These are phyloP conservation scores for Erysimum pusillum DNA, from an alignment of 441 rosid genomes.

Conservation along the genomic window DNA sequence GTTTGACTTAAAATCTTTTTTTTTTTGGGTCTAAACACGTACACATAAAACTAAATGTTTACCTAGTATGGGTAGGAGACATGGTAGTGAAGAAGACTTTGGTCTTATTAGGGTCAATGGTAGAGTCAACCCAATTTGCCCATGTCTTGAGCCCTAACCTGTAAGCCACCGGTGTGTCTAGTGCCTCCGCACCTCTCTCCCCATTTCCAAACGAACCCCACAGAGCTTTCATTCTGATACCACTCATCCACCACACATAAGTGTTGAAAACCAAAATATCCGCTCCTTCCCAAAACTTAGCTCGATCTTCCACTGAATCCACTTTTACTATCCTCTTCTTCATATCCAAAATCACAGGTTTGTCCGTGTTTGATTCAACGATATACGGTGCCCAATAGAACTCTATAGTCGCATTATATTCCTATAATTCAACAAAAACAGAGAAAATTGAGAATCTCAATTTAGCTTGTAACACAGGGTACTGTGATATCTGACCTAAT, in stretches of 20 bases:
- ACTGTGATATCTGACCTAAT: constrained; percentile 23
- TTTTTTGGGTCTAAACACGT: not conserved
- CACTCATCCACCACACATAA: constrained; percentile 98
- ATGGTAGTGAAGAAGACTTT: constrained; percentile 88
- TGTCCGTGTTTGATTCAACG: constrained; percentile 77
- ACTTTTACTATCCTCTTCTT: constrained; percentile 80
- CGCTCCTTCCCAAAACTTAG: constrained; percentile 77
- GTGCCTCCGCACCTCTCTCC: constrained; percentile 64
- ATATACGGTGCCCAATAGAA: constrained; percentile 92
- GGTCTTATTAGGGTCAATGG: constrained; percentile 75
- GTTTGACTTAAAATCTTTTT: too few relatives aligned
- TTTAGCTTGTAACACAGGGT: constrained; percentile 27
- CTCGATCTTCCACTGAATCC: constrained; percentile 73
- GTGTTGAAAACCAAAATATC: constrained; percentile 84
- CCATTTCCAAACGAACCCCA: constrained; percentile 95
- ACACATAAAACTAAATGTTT: not conserved
- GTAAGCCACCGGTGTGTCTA: constrained; percentile 80
- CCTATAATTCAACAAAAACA: constrained; percentile 44
- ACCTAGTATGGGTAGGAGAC: constrained; percentile 91
- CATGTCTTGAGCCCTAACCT: constrained; percentile 79
- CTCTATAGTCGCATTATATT: constrained; percentile 76
- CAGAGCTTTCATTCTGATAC: constrained; percentile 66
- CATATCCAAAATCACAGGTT: constrained; percentile 59
- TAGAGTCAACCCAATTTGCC: constrained; percentile 98
- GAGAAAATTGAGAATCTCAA: not conserved